Base-by-base conservation (phyloP, 805 yeast species). In the Ogataea thermomethanolica region DNA sequence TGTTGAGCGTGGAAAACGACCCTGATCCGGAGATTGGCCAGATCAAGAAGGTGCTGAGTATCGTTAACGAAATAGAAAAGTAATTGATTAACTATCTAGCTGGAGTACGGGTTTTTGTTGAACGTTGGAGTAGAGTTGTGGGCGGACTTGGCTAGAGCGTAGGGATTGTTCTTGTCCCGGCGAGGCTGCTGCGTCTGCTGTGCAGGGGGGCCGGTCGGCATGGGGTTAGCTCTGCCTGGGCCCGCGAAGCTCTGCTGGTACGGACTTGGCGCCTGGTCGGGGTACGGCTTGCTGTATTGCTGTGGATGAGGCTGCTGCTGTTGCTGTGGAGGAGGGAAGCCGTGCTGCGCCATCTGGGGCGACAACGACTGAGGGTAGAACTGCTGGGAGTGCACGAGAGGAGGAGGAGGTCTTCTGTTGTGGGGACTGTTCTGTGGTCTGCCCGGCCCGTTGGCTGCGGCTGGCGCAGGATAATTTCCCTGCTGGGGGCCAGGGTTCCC, bases 1-100 rank as follows among this genome's bases (percentile, higher is more conserved):
- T 93, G 24, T 84, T 82, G 55, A 96, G 96, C 13, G 96, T 91
- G 5, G 95, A 90, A 48, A 84, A 91, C 46, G 90, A 83, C 56
- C 84, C 86, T 2, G 84, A 76, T 46, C 66, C 66, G 5, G 66
- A 61, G 31, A 58, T 61, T 29, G 52, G 57, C 8, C 65, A 61
- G 41, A 59, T 61, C 24, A 59, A 56, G 31, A 61, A 61, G 36
- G 66, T 61, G 27, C 39, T 61, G 21, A 57, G 60, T 30, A 59
- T 61, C 29, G 66, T 61, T 24, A 58, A 56, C 41, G 62, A 58
- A 25, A 32, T 57, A 33, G 61, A 57, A 26, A 36, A 29, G 17
- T 30, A 13, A 34, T 5, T 30, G 12, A 20, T 27, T 10, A 2
- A 25, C 4, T 33, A 24, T 23, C 35, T 33, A 44, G 27, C 32